Evolutionary conservation across 306 rosid genomes (phyloP).

Genomic region (Mucuna pruriens): DNA sequence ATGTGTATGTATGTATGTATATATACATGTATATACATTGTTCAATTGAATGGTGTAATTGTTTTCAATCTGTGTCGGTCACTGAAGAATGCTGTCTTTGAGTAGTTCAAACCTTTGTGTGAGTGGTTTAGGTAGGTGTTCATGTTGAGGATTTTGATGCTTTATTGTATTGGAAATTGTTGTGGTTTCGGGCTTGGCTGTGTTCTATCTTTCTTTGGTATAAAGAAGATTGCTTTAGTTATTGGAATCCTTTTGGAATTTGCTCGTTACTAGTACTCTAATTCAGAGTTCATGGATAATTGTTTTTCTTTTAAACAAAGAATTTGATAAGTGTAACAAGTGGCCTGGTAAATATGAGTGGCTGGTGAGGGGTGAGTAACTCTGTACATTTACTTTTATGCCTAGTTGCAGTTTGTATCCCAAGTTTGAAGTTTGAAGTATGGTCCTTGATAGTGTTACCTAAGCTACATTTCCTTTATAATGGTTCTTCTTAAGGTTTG

Average conservation of each 20-base stretch:
- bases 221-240: background rate
- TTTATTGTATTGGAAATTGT: background rate
- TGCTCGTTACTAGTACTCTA: background rate
- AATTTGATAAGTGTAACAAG: background rate
- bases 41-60: constrained; percentile 7
- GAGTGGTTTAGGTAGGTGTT: background rate
- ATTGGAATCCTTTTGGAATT: background rate
- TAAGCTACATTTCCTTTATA: background rate
- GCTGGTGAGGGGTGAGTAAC: background rate
- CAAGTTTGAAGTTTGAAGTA: constrained; percentile 12
- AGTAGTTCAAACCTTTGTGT: constrained; percentile 2
- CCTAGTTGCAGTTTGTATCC: background rate
- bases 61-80: constrained; percentile 3
- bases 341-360: background rate
- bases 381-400: constrained; percentile 19
- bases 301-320: background rate
- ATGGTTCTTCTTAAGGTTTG: constrained; percentile 33
- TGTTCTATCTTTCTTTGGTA: constrained; percentile 5
- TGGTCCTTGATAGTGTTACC: constrained; percentile 32
- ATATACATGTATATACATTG: no score
- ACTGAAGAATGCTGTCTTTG: constrained; percentile 4
- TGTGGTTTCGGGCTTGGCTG: background rate
- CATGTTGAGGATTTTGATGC: constrained; percentile 12
- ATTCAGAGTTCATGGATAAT: background rate
- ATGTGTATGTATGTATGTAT: no score